Evolutionary conservation across 345 rosid genomes (phyloP), one percentile per base, ranked within the genome.

Genomic region (Aurinia saxatilis): DNA sequence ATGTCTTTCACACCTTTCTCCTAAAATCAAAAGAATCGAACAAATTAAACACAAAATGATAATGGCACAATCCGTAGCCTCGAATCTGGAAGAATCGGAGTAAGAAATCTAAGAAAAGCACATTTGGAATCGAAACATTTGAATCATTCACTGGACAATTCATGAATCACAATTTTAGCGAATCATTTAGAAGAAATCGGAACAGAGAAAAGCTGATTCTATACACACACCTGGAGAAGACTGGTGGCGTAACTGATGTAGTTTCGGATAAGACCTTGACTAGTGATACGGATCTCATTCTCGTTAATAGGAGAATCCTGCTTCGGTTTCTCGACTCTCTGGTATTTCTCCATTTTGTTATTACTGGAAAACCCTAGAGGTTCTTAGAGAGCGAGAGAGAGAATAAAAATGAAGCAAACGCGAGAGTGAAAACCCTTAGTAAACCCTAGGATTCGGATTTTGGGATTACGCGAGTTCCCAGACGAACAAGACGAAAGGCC

Each of bases 211-310:
- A n/a, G n/a, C n/a, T n/a, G n/a, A n/a, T n/a, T n/a, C n/a, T 8
- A 49, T 33, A 51, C 10, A 23, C 2, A 15, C 15, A 90, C 98
- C 84, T 84, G 95, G 50, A 91, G 88, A 63, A 93, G 95, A 36
- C 83, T 73, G 46, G 81, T 76, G 60, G 91, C 97, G 53, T 93
- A 93, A 76, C 66, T 84, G 84, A 90, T 82, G 77, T 93, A 90
- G 81, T 87, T 92, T 2, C 96, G 75, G 71, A 90, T 83, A 42
- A 82, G 84, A 7, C 99, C 97, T 17, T 76, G 81, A 8, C 91
- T 71, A 37, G 97, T 92, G 84, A 92, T 89, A 50, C 97, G 93
- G 79, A 92, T 89, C 88, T 91, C 96, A 70, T 88, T 91, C 60
- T 86, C 92, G 75, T 79, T 87, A 10, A 92, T 90, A 60, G 95